A percentile compares a stretch with the other conserved stretches of the same genome.
Evolutionary conservation across 1,284 basidiomycete genomes (phyloP).

Genomic region (Neonothopanus nambi): DNA sequence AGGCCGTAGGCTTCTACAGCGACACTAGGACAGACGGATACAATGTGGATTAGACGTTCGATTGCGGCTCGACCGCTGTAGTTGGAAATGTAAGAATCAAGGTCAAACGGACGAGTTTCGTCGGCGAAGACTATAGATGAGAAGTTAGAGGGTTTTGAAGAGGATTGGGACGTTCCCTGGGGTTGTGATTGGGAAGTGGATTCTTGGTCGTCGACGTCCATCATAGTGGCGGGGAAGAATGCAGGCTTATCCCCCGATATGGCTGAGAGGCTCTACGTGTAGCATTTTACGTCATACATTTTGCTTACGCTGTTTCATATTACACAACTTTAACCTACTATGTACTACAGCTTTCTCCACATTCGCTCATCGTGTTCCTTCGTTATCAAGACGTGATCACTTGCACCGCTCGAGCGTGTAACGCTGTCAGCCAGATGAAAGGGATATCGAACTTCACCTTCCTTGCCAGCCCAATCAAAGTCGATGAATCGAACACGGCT

Average conservation of each 20-base stretch:
- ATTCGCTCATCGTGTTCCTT: not conserved
- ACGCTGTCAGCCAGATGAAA: not conserved
- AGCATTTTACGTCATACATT: too few relatives aligned
- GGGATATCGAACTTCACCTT: constrained; percentile 11
- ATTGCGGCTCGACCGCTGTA: constrained; percentile 63
- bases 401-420: not conserved
- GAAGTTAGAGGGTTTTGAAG: not conserved
- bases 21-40: constrained; percentile 60
- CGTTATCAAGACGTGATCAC: not conserved
- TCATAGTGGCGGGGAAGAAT: constrained; percentile 2
- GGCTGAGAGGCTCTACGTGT: too few relatives aligned
- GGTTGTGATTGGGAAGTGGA: not conserved
- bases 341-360: too few relatives aligned
- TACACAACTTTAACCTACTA: too few relatives aligned
- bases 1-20: constrained; percentile 68
- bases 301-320: too few relatives aligned
- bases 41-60: constrained; percentile 68
- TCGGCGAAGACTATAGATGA: constrained; percentile 16
- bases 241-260: too few relatives aligned
- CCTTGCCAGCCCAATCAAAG: constrained; percentile 16
- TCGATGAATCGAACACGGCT: too few relatives aligned
- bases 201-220: constrained; percentile 16
- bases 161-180: not conserved
- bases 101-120: constrained; percentile 19
- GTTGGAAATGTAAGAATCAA: constrained; percentile 29